These are phyloP conservation scores for Rhodotorula graminis DNA, from an alignment of 768 basidiomycete species.

Conservation along the genomic window DNA sequence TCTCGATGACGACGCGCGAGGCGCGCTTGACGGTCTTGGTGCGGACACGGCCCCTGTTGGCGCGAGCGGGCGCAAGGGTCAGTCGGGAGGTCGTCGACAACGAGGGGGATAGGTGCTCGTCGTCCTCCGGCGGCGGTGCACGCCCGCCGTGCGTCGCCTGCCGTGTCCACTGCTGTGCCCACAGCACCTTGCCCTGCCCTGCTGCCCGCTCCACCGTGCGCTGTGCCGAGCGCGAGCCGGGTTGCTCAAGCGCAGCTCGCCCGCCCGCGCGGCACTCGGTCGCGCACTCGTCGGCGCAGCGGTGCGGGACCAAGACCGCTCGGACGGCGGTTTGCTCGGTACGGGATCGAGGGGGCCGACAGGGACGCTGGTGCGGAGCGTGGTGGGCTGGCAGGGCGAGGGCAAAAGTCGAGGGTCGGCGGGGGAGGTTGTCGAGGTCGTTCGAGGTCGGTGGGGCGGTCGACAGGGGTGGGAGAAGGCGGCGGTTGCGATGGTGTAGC, in stretches of 20 bases:
- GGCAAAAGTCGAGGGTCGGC: neutral
- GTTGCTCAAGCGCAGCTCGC: no score
- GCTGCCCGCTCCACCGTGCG: no score
- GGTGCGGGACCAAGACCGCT: neutral
- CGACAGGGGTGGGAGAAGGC: neutral
- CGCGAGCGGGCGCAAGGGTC: neutral
- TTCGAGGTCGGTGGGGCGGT: neutral
- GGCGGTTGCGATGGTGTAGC: neutral
- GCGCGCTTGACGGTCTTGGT: conserved; percentile 99
- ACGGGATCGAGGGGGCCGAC: no score
- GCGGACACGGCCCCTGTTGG: conserved; percentile 86
- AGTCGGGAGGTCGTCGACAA: no score
- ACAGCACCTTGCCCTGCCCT: no score
- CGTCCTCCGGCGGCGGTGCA: neutral
- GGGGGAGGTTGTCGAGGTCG: neutral
- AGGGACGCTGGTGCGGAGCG: neutral
- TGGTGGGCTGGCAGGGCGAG: neutral
- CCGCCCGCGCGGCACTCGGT: no score
- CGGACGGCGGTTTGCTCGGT: neutral
- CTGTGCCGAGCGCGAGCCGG: no score
- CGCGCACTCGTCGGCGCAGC: no score
- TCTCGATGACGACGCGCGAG: conserved; percentile 97
- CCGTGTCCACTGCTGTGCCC: no score
- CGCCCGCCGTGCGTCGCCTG: no score
- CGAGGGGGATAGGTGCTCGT: neutral